Evolutionary conservation across 2,329 filamentous ascomycete species (phyloP).

Genomic region (Trichoderma sp.): DNA sequence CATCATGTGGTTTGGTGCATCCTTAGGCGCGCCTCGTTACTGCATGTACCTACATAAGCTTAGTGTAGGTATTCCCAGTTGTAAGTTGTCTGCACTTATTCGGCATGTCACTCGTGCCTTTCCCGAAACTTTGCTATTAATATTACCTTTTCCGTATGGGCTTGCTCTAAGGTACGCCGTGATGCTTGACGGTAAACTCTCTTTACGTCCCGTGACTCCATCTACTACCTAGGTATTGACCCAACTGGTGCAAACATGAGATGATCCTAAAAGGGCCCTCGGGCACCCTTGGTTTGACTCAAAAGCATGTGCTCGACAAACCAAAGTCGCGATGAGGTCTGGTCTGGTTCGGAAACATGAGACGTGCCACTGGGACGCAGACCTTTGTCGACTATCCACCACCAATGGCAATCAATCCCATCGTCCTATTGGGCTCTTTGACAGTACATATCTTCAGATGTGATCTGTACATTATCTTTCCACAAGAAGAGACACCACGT

Average conservation of each 20-base stretch:
- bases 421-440: neutral
- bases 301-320: too few species aligned
- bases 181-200: neutral
- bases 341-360: too few species aligned
- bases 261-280: too few species aligned
- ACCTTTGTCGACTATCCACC: neutral
- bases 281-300: too few species aligned
- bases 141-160: neutral
- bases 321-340: too few species aligned
- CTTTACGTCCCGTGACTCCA: too few species aligned
- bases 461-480: neutral
- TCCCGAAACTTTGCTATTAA: slow-evolving; percentile 19
- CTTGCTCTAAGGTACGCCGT: neutral
- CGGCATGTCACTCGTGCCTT: slow-evolving; percentile 1
- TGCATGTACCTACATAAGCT: neutral
- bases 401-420: neutral
- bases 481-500: neutral
- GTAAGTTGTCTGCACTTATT: neutral
- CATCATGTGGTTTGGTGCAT: neutral
- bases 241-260: too few species aligned
- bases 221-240: too few species aligned
- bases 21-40: neutral
- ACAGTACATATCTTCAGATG: neutral
- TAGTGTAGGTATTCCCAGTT: too few species aligned
- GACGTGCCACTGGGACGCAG: neutral